Percentiles rank a stretch among this genome's conserved stretches.
phyloP scores from a whole-genome alignment of 2,329 filamentous ascomycete species.

The Calonectria fujianensis region DNA sequence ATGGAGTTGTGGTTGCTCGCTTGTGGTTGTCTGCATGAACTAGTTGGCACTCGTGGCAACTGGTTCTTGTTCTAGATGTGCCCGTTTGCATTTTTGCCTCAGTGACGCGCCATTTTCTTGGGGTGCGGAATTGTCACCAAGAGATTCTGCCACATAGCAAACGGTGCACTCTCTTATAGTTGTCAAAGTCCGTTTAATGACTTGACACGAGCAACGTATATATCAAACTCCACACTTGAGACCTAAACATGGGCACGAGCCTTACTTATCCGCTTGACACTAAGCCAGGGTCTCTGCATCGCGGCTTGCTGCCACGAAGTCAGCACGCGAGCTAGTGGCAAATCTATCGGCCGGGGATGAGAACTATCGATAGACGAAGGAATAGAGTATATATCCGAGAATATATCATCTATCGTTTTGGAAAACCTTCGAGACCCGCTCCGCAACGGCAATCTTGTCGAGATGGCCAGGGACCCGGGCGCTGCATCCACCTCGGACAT shows the following conservation, averaged over 20 bases:
- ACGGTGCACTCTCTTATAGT: background rate
- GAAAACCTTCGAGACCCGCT: slow-evolving; percentile 11
- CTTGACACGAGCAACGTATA: slow-evolving; percentile 21
- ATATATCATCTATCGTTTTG: slow-evolving; percentile 22
- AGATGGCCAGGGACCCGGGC: background rate
- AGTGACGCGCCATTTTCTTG: slow-evolving; percentile 5
- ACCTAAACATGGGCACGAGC: slow-evolving; percentile 26
- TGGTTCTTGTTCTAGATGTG: slow-evolving; percentile 18
- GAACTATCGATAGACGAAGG: slow-evolving; percentile 4
- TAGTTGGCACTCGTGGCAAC: slow-evolving; percentile 25
- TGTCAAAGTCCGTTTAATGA: slow-evolving; percentile 16
- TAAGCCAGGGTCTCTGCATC: slow-evolving; percentile 15
- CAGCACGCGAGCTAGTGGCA: slow-evolving; percentile 23
- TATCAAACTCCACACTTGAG: slow-evolving; percentile 14
- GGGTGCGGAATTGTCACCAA: slow-evolving; percentile 7
- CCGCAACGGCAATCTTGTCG: background rate
- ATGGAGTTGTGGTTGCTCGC: slow-evolving; percentile 27
- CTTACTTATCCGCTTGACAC: slow-evolving; percentile 18
- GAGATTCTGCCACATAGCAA: slow-evolving; percentile 23
- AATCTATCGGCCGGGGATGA: slow-evolving; percentile 8
- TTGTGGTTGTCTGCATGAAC: slow-evolving; percentile 29
- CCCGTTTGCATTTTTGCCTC: slow-evolving; percentile 12
- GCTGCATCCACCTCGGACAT: slow-evolving; percentile 3
- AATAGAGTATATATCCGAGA: slow-evolving; percentile 17
- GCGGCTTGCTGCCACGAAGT: slow-evolving; percentile 21